Base-by-base conservation (phyloP, 345 rosid species). In the Lepidium sativum region DNA sequence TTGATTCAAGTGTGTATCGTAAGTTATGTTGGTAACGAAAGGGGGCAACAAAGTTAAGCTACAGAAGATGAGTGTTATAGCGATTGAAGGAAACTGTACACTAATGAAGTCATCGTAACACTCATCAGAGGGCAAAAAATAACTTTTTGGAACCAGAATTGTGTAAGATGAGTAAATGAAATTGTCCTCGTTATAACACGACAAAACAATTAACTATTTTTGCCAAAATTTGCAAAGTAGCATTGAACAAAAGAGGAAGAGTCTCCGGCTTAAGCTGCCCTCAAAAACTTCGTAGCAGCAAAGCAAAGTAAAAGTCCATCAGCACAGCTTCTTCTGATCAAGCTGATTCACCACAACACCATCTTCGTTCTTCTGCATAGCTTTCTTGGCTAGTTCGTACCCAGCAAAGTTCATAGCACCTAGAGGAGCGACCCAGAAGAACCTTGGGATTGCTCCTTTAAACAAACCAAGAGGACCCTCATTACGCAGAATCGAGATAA, bases 321-420 rank as follows among this genome's bases (percentile, higher is more conserved):
- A 67, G 47, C 72, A 73, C 31, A 73, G 77, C 72, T 73, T 67
- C 68, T 73, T 73, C 45, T 61, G 63, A 42, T 55, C 56, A 50
- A 57, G 50, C 61, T 57, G 60, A 50, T 72, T 62, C 4, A 12
- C 68, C 21, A 66, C 15, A 62, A 54, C 38, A n/a, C 41, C 41
- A 3, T 84, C 95, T 51, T 81, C 83, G 4, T 79, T 80, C 76
- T 82, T 86, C 72, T 72, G 80, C 95, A 92, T 80, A 49, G 97
- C 91, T 72, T 92, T 92, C 89, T 82, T 81, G 8, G 85, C 84
- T 38, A 94, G 86, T 79, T 94, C 99, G 20, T 94, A 94, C 8
- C 99, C 99, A 4, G 99, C 99, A 74, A 94, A 94, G 80, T 94
- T 94, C 97, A 94, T 94, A 63, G 99, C 99, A n/a, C 99, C 99